phyloP scores from a whole-genome alignment of 352 stramenopile genomes.

The Elongisporangium undulatum region DNA sequence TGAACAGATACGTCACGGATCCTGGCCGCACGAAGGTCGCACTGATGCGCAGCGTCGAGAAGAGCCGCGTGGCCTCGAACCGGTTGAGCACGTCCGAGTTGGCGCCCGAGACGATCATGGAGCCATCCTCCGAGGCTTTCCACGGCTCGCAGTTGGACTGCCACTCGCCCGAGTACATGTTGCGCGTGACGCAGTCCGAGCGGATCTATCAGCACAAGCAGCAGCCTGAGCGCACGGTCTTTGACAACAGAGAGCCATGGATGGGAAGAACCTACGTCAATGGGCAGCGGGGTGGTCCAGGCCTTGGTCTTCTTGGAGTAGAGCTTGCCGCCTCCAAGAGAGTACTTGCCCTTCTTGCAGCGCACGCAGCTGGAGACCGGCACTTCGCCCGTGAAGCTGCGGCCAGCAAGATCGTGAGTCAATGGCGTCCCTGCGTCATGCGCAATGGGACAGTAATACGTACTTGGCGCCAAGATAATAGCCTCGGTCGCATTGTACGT shows the following conservation, averaged over 20 bases:
- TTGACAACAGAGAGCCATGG: neutral
- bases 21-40: conserved; percentile 74
- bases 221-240: neutral
- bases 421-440: neutral
- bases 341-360: conserved; percentile 71
- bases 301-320: conserved; percentile 68
- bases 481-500: conserved; percentile 64
- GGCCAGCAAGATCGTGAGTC: neutral
- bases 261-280: conserved; percentile 28
- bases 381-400: conserved; percentile 47
- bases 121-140: conserved; percentile 44
- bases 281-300: conserved; percentile 52
- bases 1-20: conserved; percentile 73
- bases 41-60: conserved; percentile 68
- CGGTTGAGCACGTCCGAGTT: conserved; percentile 66
- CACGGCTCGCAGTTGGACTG: conserved; percentile 72
- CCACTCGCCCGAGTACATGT: conserved; percentile 75
- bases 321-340: conserved; percentile 64
- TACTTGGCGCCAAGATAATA: conserved; percentile 79
- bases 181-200: conserved; percentile 70
- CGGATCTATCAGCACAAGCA: conserved; percentile 24
- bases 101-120: conserved; percentile 60
- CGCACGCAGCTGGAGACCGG: conserved; percentile 71
- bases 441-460: conserved; percentile 8
- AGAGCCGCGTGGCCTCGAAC: conserved; percentile 61